Evolutionary conservation across 305 asterid genomes (phyloP), one percentile per base, ranked within the genome.

Genomic region (Coffea humblotiana): DNA sequence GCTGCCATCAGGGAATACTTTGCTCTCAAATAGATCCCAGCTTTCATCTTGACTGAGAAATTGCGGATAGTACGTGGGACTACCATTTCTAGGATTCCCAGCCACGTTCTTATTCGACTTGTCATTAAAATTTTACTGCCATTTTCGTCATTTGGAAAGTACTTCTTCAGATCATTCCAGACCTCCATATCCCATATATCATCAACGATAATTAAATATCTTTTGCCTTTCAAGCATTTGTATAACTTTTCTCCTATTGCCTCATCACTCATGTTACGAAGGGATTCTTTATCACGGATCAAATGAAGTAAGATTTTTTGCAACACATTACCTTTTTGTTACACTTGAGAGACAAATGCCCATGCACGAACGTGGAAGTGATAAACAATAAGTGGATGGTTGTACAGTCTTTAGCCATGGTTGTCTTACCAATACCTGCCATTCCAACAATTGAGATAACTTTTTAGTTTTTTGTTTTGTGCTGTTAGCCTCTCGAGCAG

Each of bases 401-500:
- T 80, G 67, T 66, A 80, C 29, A 80, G n/a, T 15, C n/a, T 2
- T 18, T 25, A 10, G 79, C 77, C 29, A 80, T 35, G 13, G 83
- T 67, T 19, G 83, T 80, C 83, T 80, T 80, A 69, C 80, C 80
- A 27, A 68, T 61, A 13, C 79, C 79, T 6, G 79, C 60, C 79
- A 76, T 76, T 2, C 79, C 79, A 63, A 25, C 5, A 43, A 76
- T n/a, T 7, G 47, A 37, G 25, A 45, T 45, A 10, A 76, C 79
- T 25, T 29, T 63, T 45, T 13, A 40, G 79, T 76, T 76, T 60
- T 61, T 61, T 47, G 72, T 37, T 7, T 14, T 37, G 56, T 76
- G 29, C 58, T 13, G 63, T 25, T 1, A 63, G 60, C 45, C 60
- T 61, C 25, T 45, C 25, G 8, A 14, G 47, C 16, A 76, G 27